A percentile compares a stretch with the other conserved stretches of the same genome.
Conservation (phyloP, 1,284 basidiomycete genomes). For the Moesziomyces sp. region DNA sequence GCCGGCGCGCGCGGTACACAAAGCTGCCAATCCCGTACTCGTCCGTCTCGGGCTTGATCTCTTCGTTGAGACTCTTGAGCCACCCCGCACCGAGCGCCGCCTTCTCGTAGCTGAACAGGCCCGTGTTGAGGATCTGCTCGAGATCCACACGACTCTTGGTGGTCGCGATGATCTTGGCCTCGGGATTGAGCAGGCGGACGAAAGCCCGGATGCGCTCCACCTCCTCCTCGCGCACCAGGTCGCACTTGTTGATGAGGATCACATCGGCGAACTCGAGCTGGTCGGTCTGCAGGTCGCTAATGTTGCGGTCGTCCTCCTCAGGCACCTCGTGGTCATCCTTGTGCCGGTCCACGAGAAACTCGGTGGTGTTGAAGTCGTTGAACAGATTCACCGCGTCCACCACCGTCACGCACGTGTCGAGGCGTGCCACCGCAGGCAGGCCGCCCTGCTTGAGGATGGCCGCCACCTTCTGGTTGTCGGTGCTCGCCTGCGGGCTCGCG, state of each 20-base stretch:
- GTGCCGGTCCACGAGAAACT: constrained; percentile 70
- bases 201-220: constrained; percentile 66
- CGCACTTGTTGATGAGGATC: constrained; percentile 70
- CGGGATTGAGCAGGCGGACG: constrained; percentile 69
- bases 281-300: constrained; percentile 69
- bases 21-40: constrained; percentile 63
- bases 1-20: constrained; percentile 63
- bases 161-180: constrained; percentile 67
- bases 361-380: constrained; percentile 69
- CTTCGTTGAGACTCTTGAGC: constrained; percentile 69
- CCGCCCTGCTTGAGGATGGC: constrained; percentile 69
- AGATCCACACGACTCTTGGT: constrained; percentile 68
- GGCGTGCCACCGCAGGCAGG: constrained; percentile 66
- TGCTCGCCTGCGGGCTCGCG: constrained; percentile 51
- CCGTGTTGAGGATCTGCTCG: constrained; percentile 67
- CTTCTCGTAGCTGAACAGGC: constrained; percentile 69
- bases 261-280: constrained; percentile 70
- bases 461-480: constrained; percentile 64
- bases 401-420: constrained; percentile 60
- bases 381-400: constrained; percentile 66
- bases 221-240: constrained; percentile 65
- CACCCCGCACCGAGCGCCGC: constrained; percentile 70
- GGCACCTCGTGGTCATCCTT: constrained; percentile 53
- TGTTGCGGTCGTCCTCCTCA: constrained; percentile 70
- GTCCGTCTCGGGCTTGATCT: constrained; percentile 70